Evolutionary conservation across 257 asterid species (phyloP).

Genomic region (Solanum chmielewskii): DNA sequence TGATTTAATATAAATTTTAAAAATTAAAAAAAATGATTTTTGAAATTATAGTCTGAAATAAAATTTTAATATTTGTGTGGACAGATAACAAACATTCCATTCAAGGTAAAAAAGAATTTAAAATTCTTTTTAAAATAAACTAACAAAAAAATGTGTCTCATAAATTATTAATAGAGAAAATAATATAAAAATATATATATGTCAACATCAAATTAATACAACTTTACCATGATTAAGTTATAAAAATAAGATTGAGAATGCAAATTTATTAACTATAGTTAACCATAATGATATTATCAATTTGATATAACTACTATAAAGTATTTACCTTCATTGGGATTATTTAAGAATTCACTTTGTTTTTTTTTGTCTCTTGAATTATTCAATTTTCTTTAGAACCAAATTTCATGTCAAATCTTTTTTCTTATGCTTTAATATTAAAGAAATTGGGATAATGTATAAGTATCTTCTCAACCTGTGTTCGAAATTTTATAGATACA

Average conservation of each 20-base stretch:
- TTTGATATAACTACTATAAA: neutral
- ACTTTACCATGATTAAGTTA: neutral
- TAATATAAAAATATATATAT: neutral
- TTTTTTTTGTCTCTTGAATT: neutral
- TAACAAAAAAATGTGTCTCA: neutral
- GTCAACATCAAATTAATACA: neutral
- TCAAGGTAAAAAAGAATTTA: fast-evolving
- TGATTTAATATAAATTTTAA: too few relatives aligned
- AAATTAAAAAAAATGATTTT: too few relatives aligned
- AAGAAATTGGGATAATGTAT: neutral
- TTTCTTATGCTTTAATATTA: neutral
- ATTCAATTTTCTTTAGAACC: conserved; percentile 2
- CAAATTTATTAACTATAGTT: neutral
- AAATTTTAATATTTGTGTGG: neutral
- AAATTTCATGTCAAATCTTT: conserved; percentile 32
- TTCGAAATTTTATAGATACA: fast-evolving
- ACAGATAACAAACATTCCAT: fast-evolving
- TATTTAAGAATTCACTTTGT: neutral
- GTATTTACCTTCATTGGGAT: neutral
- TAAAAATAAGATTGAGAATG: neutral
- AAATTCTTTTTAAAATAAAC: fast-evolving
- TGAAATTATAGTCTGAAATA: too few relatives aligned
- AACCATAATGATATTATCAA: neutral
- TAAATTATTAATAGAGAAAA: fast-evolving
- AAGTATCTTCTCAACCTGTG: fast-evolving